These are phyloP conservation scores for Trametes sp. DNA, from an alignment of 1,284 basidiomycete species.

Conservation along the genomic window DNA sequence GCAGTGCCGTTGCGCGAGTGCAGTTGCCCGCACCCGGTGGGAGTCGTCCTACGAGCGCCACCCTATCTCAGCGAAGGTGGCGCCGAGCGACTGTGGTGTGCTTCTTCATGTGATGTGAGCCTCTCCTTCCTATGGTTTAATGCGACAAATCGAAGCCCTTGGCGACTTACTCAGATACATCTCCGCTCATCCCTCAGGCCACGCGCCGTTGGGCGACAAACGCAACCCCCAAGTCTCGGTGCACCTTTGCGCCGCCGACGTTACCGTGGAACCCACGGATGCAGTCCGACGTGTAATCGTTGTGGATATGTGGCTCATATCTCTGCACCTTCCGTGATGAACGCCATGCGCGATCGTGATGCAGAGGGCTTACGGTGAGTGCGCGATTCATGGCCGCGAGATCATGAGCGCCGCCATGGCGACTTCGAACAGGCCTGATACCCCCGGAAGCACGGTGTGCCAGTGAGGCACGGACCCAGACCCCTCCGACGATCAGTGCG, in stretches of 20 bases:
- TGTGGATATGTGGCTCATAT: not conserved
- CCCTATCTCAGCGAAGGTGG: conserved; percentile 9
- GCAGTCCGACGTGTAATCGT: not conserved
- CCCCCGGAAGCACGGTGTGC: not conserved
- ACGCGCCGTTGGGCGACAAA: not conserved
- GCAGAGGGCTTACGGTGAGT: not conserved
- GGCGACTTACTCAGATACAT: not conserved
- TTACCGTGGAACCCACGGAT: not conserved
- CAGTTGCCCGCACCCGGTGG: not conserved
- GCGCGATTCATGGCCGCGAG: not conserved
- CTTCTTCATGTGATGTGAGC: conserved; percentile 5
- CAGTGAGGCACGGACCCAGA: not conserved
- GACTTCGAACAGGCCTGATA: not conserved
- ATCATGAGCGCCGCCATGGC: not conserved
- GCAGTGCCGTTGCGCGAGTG: conserved; percentile 8
- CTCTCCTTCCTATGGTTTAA: conserved; percentile 3
- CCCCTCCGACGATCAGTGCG: not conserved
- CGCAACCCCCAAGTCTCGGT: not conserved
- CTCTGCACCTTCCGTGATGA: not conserved
- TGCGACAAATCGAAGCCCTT: not conserved
- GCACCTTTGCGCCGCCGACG: not conserved
- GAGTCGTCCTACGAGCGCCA: not conserved
- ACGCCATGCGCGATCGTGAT: not conserved
- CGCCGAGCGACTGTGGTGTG: not conserved
- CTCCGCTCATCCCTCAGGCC: not conserved